phyloP scores from a whole-genome alignment of 2,329 filamentous ascomycete species.

The Sporothrix sp. region DNA sequence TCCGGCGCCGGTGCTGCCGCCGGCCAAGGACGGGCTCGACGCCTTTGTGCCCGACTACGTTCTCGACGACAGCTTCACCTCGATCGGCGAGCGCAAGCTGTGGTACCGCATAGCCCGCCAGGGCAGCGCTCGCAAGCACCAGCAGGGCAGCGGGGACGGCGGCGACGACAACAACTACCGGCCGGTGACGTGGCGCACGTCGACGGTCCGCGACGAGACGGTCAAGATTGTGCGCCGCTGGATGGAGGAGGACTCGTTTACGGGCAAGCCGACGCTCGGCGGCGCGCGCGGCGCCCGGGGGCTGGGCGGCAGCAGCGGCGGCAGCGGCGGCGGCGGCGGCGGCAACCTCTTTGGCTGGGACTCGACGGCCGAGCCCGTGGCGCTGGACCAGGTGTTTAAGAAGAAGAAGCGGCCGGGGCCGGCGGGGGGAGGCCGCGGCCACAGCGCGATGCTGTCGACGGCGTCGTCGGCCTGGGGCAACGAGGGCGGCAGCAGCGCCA shows the following conservation, averaged over 20 bases:
- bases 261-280: constrained; percentile 38
- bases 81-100: constrained; percentile 48
- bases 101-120: constrained; percentile 57
- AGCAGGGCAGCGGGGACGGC: constrained; percentile 24
- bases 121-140: constrained; percentile 48
- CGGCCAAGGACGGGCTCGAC: constrained; percentile 1
- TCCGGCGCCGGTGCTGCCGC: background rate
- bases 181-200: constrained; percentile 48
- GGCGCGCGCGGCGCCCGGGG: constrained; percentile 7
- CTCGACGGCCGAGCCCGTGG: constrained; percentile 39
- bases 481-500: background rate
- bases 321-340: constrained; percentile 29
- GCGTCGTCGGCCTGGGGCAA: background rate
- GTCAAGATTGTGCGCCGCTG: constrained; percentile 52
- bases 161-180: constrained; percentile 49
- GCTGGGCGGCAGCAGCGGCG: constrained; percentile 13
- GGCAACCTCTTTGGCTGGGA: constrained; percentile 54
- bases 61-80: constrained; percentile 43
- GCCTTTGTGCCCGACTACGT: constrained; percentile 35
- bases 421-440: background rate
- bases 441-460: background rate
- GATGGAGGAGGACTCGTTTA: constrained; percentile 55
- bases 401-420: constrained; percentile 21
- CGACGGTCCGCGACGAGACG: constrained; percentile 42
- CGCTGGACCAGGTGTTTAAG: constrained; percentile 37